Evolutionary conservation across 768 basidiomycete species (phyloP).

Genomic region (Amanita molliuscula): DNA sequence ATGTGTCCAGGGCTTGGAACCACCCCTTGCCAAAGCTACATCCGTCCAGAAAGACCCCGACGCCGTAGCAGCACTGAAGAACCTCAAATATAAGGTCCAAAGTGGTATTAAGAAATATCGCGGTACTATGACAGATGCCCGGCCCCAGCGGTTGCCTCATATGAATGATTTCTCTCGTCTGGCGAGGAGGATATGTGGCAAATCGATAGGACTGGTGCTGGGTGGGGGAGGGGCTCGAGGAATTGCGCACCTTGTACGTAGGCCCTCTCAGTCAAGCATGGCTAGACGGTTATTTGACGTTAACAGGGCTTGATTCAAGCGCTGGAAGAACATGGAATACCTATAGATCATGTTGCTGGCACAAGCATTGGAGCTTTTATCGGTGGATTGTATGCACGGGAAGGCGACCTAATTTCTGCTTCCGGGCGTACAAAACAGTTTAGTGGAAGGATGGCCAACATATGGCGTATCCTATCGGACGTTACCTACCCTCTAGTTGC

Average conservation of each 20-base stretch:
- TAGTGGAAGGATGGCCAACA: constrained; percentile 82
- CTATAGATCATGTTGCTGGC: constrained; percentile 88
- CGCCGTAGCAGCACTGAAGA: constrained; percentile 81
- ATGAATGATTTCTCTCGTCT: constrained; percentile 88
- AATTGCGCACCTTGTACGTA: constrained; percentile 30
- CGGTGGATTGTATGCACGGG: constrained; percentile 90
- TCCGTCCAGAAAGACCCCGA: constrained; percentile 70
- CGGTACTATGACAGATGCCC: constrained; percentile 45
- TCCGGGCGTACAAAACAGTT: constrained; percentile 87
- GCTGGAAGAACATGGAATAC: constrained; percentile 83
- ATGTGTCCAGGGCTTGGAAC: constrained; percentile 51
- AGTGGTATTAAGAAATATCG: constrained; percentile 84
- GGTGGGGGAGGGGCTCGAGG: constrained; percentile 97
- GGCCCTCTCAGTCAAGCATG: neutral
- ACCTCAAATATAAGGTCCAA: constrained; percentile 88
- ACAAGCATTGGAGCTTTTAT: constrained; percentile 91
- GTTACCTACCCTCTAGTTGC: constrained; percentile 89
- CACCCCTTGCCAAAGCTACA: constrained; percentile 49
- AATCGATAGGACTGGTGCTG: constrained; percentile 86
- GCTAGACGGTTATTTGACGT: constrained; percentile 1
- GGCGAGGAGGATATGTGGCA: constrained; percentile 85
- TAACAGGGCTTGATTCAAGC: constrained; percentile 87
- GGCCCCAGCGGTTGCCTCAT: constrained; percentile 70
- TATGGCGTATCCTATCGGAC: constrained; percentile 91
- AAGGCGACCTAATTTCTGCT: constrained; percentile 82